Conservation (phyloP, 306 rosid species). For the Pyrus pyrifolia region DNA sequence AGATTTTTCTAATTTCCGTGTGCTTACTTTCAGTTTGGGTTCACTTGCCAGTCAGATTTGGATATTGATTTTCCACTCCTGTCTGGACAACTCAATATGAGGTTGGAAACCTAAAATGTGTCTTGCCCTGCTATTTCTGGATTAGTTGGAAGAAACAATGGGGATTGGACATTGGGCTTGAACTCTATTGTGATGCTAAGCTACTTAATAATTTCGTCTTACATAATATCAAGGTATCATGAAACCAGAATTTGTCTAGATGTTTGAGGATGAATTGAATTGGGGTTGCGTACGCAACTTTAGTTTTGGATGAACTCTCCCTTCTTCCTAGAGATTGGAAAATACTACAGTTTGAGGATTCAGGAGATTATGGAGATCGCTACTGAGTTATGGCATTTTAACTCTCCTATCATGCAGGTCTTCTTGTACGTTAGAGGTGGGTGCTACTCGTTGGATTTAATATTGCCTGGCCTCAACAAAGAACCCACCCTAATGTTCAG, state of each 20-base stretch:
- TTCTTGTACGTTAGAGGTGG: neutral
- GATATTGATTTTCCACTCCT: neutral
- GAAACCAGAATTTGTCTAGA: neutral
- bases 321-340: neutral
- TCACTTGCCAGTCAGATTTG: neutral
- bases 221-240: neutral
- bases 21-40: neutral
- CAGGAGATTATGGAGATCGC: no score
- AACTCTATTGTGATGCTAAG: neutral
- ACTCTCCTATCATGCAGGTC: neutral
- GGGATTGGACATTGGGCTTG: neutral
- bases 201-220: neutral
- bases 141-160: neutral
- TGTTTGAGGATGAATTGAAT: neutral
- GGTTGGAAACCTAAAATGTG: neutral
- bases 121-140: neutral
- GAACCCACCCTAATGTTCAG: neutral
- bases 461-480: neutral
- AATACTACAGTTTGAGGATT: no score
- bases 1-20: neutral
- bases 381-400: neutral
- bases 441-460: neutral
- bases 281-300: neutral
- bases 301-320: neutral
- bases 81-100: neutral